A percentile compares a stretch with the other conserved stretches of the same genome.
phyloP scores from a whole-genome alignment of 2,329 filamentous ascomycete genomes.

The Scolecobasidium constrictum region DNA sequence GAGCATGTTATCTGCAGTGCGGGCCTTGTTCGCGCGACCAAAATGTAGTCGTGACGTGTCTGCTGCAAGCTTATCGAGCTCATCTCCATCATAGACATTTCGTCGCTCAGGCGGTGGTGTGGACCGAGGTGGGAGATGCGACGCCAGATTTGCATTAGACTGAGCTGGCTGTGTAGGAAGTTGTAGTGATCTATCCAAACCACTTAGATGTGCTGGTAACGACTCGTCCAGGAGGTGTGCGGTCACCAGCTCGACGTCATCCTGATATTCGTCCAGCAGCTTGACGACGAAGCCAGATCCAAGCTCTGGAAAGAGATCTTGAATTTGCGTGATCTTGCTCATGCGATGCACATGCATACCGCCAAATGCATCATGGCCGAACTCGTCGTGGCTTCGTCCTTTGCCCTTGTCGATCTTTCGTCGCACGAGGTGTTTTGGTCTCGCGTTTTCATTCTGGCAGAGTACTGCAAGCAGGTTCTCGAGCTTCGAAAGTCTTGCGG shows the following conservation, averaged over 20 bases:
- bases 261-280: conserved; percentile 67
- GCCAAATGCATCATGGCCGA: conserved; percentile 25
- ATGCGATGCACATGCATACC: conserved; percentile 67
- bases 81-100: conserved; percentile 73
- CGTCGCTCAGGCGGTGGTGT: conserved; percentile 48
- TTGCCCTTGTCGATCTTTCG: conserved; percentile 59
- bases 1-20: conserved; percentile 63
- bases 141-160: conserved; percentile 15
- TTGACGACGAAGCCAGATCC: conserved; percentile 72
- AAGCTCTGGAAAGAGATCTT: conserved; percentile 83
- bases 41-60: conserved; percentile 62
- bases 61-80: conserved; percentile 60
- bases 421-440: conserved; percentile 40
- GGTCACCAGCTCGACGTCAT: conserved; percentile 69
- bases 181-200: conserved; percentile 52
- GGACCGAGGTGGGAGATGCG: conserved; percentile 44
- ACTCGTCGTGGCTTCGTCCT: conserved; percentile 25
- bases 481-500: conserved; percentile 39
- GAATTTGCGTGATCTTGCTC: conserved; percentile 79
- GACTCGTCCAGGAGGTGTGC: conserved; percentile 71
- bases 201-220: conserved; percentile 56
- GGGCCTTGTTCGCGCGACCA: conserved; percentile 55
- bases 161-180: conserved; percentile 23
- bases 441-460: conserved; percentile 41
- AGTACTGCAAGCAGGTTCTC: conserved; percentile 50